A percentile compares a stretch with the other conserved stretches of the same genome.
Conservation (phyloP, 345 rosid genomes). For the Triadica sebifera region DNA sequence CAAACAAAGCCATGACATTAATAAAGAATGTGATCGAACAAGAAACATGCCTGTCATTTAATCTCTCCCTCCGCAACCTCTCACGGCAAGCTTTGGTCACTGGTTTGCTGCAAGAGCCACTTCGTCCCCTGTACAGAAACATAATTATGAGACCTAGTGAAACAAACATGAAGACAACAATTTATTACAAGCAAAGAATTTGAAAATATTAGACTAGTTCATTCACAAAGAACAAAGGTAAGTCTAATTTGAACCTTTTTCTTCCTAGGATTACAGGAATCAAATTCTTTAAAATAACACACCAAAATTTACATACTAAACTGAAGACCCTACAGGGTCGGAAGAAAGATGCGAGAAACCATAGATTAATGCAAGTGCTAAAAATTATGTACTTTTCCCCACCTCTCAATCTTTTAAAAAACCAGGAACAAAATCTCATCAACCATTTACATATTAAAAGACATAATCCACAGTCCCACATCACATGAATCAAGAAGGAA, state of each 20-base stretch:
- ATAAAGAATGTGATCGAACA: neutral
- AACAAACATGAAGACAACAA: neutral
- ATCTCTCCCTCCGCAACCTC: slow-evolving; percentile 31
- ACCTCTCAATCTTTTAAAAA: neutral
- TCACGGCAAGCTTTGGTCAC: slow-evolving; percentile 34
- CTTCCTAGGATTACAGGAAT: neutral
- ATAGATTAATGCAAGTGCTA: neutral
- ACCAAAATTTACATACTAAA: neutral
- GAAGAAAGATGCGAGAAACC: neutral
- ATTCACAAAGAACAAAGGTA: neutral
- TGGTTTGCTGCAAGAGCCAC: slow-evolving; percentile 20
- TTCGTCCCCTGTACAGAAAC: slow-evolving; percentile 20
- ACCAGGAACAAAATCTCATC: neutral
- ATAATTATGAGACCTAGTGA: neutral
- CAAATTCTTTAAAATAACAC: neutral
- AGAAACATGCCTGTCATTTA: slow-evolving; percentile 32
- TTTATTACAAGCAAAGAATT: neutral
- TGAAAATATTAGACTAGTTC: neutral
- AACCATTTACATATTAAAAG: neutral
- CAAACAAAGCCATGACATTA: neutral
- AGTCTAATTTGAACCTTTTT: neutral
- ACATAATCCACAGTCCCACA: neutral
- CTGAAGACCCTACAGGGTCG: neutral
- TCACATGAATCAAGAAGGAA: neutral
- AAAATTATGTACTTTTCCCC: neutral